Base-by-base conservation (phyloP, 1,139 yeast species). In the Candida labiduridarum region DNA sequence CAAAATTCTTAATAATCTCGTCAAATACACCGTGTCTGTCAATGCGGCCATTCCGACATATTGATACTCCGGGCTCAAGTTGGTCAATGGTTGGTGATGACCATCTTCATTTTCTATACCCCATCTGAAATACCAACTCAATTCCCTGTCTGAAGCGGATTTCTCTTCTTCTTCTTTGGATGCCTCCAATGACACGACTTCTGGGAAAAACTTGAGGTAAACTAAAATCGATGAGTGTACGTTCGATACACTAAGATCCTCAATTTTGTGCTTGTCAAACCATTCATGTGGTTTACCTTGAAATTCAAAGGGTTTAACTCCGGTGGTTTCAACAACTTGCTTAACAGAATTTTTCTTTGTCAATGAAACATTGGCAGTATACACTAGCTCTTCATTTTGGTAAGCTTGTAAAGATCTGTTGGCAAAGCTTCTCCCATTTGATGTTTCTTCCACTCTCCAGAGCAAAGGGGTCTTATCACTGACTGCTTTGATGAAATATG, bases 41-140 rank as follows among this genome's bases (percentile, higher is more conserved):
- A 85, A 68, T 48, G 81, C 80, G 1, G 86, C 85, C 47, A 87
- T 62, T 0, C 87, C 89, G 25, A 79, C 83, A 61, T 79, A 83
- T 53, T 83, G 78, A 60, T 72, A 81, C 10, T 52, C 56, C 5
- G 47, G 36, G 10, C 50, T 52, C 12, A 50, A 41, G 18, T 54
- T 54, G 1, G 27, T 29, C 31, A 55, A 41, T 45, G 54, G 51
- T 51, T 56, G 49, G 45, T 59, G 42, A 27, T 45, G 48, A 4
- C 54, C 50, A 8, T 44, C 45, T 45, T 62, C 61, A 12, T 54
- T 59, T 14, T 59, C 61, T 15, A 67, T 71, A 49, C 74, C 76
- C 58, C 74, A 74, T 36, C 11, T 44, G 10, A 35, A 34, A 11
- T 34, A 44, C 41, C 41, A 34, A 35, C 41, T 27, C 44, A 76